Base-by-base conservation (phyloP, 495 filamentous ascomycete genomes). In the Annulohypoxylon maeteangense region DNA sequence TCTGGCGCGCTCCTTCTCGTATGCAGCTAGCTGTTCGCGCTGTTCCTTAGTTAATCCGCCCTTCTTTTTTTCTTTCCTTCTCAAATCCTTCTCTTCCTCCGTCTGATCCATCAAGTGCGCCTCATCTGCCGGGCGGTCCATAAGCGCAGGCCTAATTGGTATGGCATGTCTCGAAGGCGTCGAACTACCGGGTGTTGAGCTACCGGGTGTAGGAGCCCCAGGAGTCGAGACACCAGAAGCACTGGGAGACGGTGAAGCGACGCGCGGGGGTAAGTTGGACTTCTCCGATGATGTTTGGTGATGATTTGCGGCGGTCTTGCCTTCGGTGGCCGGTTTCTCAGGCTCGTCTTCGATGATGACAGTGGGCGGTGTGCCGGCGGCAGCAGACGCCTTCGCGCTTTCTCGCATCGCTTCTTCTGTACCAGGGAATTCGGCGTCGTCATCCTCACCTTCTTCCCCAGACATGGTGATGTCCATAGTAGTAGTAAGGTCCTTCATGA, bases 401-500 rank as follows among this genome's bases (percentile, higher is more conserved):
- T 87, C 83, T 58, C 81, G 75, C 65, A 82, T 80, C 14, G 53
- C 81, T 16, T 80, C 78, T n/a, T 74, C 72, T 54, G 70, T 74
- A 8, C 75, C 70, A 4, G 77, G 67, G 7, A 75, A 75, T 47
- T 76, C 79, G 4, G 67, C 62, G 2, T 90, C 86, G 60, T 90
- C 54, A n/a, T 51, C 47, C 23, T 23, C 47, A 1, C 12, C 47
- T 14, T 23, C 45, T 23, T 86, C 88, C 34, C 89, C 88, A 57
- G 90, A 83, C 87, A 91, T 91, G 16, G 92, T 93, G 65, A 97
- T 97, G 71, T 95, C 93, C 92, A 95, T 95, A 2, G 93, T 93
- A 63, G 91, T 89, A 3, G 92, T 94, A 38, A 96, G 83, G 71
- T 95, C 93, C 79, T 94, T 95, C 90, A 97, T 95, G 56, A 97